phyloP scores from a whole-genome alignment of 202 grass and related monocot species.

The Saccharum hybrid region DNA sequence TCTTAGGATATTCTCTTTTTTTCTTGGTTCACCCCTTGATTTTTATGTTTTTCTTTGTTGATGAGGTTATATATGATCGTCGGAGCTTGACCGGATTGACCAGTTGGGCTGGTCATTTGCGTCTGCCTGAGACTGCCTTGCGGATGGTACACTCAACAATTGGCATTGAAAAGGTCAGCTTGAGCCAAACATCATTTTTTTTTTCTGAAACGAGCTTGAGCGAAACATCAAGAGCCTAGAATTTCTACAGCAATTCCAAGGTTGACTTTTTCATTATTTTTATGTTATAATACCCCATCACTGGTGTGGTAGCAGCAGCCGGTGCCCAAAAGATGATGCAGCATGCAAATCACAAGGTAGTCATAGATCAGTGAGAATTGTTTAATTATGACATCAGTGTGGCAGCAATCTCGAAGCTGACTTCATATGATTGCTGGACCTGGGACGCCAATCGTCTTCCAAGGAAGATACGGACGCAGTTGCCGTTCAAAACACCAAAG shows the following conservation, averaged over 20 bases:
- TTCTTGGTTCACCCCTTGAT: background rate
- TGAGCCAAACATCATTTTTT: background rate
- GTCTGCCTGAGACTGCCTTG: background rate
- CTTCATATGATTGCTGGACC: background rate
- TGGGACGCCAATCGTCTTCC: background rate
- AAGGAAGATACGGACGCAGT: background rate
- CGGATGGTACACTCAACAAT: background rate
- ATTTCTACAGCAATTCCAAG: background rate
- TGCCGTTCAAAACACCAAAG: background rate
- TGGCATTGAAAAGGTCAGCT: conserved; percentile 8
- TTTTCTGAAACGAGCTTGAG: background rate
- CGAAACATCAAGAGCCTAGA: background rate
- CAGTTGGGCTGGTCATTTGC: background rate
- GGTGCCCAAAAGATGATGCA: background rate
- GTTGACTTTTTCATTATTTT: conserved; percentile 13
- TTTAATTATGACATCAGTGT: background rate
- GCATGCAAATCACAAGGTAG: conserved; percentile 17
- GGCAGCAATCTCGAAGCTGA: conserved; percentile 1
- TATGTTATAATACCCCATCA: background rate
- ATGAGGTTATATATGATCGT: background rate
- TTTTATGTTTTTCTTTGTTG: background rate
- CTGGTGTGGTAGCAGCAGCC: background rate
- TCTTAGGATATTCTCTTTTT: background rate
- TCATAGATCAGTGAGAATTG: background rate
- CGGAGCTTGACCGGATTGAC: conserved; percentile 35